phyloP scores from a whole-genome alignment of 1,139 yeast species.

The Zygoascus sp. region DNA sequence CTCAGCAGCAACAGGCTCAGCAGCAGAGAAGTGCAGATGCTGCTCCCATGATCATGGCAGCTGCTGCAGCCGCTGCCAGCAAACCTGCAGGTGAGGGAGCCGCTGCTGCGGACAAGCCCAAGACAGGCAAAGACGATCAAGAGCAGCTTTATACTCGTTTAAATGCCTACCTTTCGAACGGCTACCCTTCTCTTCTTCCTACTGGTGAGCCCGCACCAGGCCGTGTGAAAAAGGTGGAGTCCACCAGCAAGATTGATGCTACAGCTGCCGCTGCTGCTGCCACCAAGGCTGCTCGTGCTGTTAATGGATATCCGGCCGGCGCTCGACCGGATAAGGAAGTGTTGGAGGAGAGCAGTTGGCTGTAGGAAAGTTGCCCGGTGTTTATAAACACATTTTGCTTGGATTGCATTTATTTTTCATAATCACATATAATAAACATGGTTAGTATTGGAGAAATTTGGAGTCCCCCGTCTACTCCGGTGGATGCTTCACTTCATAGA shows the following conservation, averaged over 20 bases:
- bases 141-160: conserved; percentile 9
- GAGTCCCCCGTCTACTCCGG: too few relatives aligned
- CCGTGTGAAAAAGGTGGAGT: conserved; percentile 6
- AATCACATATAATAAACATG: conserved; percentile 2
- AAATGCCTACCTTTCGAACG: conserved; percentile 9
- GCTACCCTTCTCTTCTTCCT: conserved; percentile 3
- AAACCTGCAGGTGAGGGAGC: conserved; percentile 4
- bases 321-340: not conserved
- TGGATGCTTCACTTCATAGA: not conserved
- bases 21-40: not conserved
- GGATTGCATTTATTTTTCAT: conserved; percentile 3
- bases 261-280: conserved; percentile 25
- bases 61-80: not conserved
- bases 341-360: conserved; percentile 9
- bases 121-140: conserved; percentile 8
- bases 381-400: not conserved
- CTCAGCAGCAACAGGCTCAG: conserved; percentile 4
- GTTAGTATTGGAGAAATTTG: not conserved
- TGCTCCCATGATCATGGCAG: not conserved
- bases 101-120: conserved; percentile 9
- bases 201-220: conserved; percentile 3
- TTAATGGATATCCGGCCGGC: conserved; percentile 12
- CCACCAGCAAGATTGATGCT: conserved; percentile 19
- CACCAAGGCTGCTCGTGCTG: conserved; percentile 15
- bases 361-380: not conserved